phyloP scores from a whole-genome alignment of 2,329 filamentous ascomycete genomes.

The Neocatenulostroma microsporum region DNA sequence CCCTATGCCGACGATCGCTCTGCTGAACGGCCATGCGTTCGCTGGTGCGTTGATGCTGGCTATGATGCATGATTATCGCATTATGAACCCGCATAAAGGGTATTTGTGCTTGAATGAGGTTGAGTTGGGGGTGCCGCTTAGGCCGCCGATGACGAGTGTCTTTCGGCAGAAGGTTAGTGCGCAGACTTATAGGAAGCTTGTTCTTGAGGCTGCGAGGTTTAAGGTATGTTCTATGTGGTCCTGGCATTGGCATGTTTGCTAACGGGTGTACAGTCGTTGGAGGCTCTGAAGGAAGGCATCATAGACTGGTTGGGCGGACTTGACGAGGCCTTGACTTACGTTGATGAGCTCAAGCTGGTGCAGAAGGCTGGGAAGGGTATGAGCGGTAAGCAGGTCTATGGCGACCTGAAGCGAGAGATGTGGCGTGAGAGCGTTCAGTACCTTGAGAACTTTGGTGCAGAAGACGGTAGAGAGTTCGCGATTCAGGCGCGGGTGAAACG shows the following conservation, averaged over 20 bases:
- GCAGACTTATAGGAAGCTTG: slow-evolving; percentile 52
- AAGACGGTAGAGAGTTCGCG: slow-evolving; percentile 27
- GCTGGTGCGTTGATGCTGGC: slow-evolving; percentile 74
- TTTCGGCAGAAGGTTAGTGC: slow-evolving; percentile 62
- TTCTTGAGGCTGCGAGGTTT: slow-evolving; percentile 67
- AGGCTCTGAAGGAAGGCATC: slow-evolving; percentile 58
- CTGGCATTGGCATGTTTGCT: neutral
- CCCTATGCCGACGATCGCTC: slow-evolving; percentile 74
- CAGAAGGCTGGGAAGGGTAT: slow-evolving; percentile 44
- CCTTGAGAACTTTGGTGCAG: slow-evolving; percentile 41
- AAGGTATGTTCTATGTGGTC: slow-evolving; percentile 22
- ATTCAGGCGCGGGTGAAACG: slow-evolving; percentile 19
- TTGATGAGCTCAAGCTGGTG: slow-evolving; percentile 52
- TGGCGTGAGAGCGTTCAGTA: slow-evolving; percentile 57
- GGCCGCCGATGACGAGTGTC: slow-evolving; percentile 64
- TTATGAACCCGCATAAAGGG: slow-evolving; percentile 63
- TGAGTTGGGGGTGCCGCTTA: slow-evolving; percentile 68
- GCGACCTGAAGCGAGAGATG: slow-evolving; percentile 66
- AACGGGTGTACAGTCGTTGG: slow-evolving; percentile 37
- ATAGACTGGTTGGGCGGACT: slow-evolving; percentile 61
- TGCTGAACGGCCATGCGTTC: slow-evolving; percentile 73
- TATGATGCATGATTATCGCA: slow-evolving; percentile 68
- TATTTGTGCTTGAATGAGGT: slow-evolving; percentile 76
- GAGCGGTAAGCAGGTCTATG: slow-evolving; percentile 56
- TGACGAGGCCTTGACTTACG: slow-evolving; percentile 54